Base-by-base conservation (phyloP, 2,329 filamentous ascomycete species). In the Blastomyces gilchristii region DNA sequence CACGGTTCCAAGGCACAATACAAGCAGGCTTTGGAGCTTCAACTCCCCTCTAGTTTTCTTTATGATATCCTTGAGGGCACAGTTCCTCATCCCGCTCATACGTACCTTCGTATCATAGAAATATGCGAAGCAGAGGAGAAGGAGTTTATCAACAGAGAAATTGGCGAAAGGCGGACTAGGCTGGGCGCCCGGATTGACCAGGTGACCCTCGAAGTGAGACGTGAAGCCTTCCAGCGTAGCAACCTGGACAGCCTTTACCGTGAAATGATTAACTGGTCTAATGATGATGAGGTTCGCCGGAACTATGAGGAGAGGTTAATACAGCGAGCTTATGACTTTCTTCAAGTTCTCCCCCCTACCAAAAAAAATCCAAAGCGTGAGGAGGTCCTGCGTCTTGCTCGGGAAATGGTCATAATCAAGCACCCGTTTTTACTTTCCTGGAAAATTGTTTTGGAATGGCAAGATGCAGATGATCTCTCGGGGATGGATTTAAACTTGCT, bases 361-460 rank as follows among this genome's bases (percentile, higher is more conserved):
- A 79, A 86, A 63, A 97, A 97, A 75, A 72, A 77, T 0, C 75
- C 80, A 22, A 91, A 95, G 73, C 83, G 89, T 34, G 79, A 85
- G 45, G 86, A 88, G 66, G 87, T 96, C 0, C 77, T 88, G 69
- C 87, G 88, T 64, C 79, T 94, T 61, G 91, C 93, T 0, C 85
- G 87, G 66, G 94, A 93, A 65, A 96, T 99, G 89, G 93, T 99
- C 65, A 89, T 96, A 64, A 94, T 99, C 73, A 92, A 93, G 69
- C 91, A 97, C 69, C 90, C 91, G 0, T 96, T 88, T 76, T 85
- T 87, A 66, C 81, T 95, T 18, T 94, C 94, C 0, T 99, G 95
- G 95, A 88, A 91, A 69, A 87, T 97, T 65, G 83, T 89, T 39
- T 81, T 99, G 64, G 90, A 97, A 71, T 97, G 93, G 89, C 84